Conservation (phyloP, 352 stramenopile species). For the Pythium coloratum region DNA sequence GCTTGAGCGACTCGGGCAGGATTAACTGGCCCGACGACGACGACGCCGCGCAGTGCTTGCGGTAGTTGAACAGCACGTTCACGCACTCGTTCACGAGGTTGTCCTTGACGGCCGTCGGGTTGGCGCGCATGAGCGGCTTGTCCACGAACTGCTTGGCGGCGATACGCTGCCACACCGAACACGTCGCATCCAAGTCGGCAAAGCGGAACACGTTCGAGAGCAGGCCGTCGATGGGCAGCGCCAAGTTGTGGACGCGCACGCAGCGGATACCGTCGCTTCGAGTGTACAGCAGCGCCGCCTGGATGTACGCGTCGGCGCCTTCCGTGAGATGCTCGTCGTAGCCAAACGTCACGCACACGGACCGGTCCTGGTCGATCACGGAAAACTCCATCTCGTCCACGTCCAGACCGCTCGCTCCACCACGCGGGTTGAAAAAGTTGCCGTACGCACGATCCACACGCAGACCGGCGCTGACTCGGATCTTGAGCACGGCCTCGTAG, state of each 20-base stretch:
- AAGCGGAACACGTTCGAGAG: conserved; percentile 89
- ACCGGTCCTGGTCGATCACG: conserved; percentile 84
- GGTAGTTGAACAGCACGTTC: conserved; percentile 89
- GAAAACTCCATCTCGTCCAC: conserved; percentile 90
- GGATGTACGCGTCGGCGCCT: conserved; percentile 77
- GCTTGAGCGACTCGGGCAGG: conserved; percentile 89
- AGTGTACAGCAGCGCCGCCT: conserved; percentile 90
- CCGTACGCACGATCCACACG: conserved; percentile 86
- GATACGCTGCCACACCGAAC: conserved; percentile 81
- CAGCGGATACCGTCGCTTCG: conserved; percentile 79
- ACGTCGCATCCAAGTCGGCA: conserved; percentile 86
- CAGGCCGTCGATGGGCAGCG: conserved; percentile 70
- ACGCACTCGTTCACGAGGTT: conserved; percentile 85
- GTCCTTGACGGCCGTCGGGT: conserved; percentile 71
- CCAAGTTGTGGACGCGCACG: conserved; percentile 91
- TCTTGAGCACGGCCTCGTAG: conserved; percentile 89
- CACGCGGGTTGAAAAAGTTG: conserved; percentile 70
- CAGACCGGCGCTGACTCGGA: conserved; percentile 81
- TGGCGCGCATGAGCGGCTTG: conserved; percentile 81
- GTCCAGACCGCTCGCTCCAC: conserved; percentile 48
- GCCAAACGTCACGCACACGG: conserved; percentile 85
- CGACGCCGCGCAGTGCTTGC: conserved; percentile 89
- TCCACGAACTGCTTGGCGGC: conserved; percentile 79
- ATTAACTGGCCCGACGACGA: conserved; percentile 91
- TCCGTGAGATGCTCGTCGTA: conserved; percentile 84